A percentile compares a stretch with the other conserved stretches of the same genome.
Conservation (phyloP, 148 eudicot species). For the Rhododendron simsii region DNA sequence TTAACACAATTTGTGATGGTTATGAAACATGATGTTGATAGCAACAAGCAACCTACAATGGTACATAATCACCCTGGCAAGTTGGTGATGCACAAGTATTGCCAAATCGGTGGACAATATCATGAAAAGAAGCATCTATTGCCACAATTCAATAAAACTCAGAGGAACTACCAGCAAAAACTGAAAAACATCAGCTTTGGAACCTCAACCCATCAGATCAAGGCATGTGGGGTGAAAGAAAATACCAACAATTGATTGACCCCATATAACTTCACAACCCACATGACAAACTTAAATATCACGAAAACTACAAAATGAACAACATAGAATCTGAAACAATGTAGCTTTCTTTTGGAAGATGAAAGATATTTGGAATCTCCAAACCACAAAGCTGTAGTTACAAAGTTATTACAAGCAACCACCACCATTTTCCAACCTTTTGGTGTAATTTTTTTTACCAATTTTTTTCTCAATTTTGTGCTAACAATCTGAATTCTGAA, state of each 20-base stretch:
- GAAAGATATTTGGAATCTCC: not conserved
- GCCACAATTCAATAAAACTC: not conserved
- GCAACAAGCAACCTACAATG: not conserved
- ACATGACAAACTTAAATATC: not conserved
- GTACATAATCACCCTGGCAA: not conserved
- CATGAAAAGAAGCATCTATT: not conserved
- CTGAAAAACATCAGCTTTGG: not conserved
- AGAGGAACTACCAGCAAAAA: not conserved
- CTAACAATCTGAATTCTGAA: not conserved
- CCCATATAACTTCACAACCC: not conserved
- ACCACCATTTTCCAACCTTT: not conserved
- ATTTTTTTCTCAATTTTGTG: not conserved
- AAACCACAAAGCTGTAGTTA: not conserved
- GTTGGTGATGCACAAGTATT: not conserved
- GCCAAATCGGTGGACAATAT: not conserved
- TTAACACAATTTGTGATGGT: constrained; percentile 6
- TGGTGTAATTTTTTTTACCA: not conserved
- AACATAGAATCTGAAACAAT: not conserved
- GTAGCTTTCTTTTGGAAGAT: not conserved
- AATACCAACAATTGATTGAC: not conserved
- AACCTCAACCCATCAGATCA: not conserved
- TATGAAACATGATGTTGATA: not conserved
- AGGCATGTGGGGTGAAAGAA: not conserved
- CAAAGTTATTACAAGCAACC: not conserved
- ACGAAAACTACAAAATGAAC: not conserved